phyloP scores from a whole-genome alignment of 2,329 filamentous ascomycete genomes.

The Purpureocillium takamizusanense region DNA sequence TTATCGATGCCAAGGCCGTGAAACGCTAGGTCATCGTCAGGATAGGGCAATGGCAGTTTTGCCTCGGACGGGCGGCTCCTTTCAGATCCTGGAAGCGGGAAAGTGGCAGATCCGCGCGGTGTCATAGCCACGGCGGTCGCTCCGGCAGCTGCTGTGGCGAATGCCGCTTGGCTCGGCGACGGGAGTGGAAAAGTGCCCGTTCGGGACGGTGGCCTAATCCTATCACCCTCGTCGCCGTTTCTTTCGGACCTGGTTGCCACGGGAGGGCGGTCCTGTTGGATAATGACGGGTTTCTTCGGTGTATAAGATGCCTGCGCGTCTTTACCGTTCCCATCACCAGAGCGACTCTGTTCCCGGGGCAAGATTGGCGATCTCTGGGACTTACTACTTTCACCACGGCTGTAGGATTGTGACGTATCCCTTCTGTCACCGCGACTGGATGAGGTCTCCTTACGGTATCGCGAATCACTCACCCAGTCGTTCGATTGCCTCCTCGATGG shows the following conservation, averaged over 20 bases:
- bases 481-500: constrained; percentile 19
- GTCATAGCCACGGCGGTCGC: constrained; percentile 5
- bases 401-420: constrained; percentile 20
- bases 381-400: constrained; percentile 13
- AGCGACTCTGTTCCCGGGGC: constrained; percentile 22
- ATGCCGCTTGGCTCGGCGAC: constrained; percentile 15
- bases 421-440: constrained; percentile 17
- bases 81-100: constrained; percentile 16
- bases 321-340: constrained; percentile 28
- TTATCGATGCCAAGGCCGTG: constrained; percentile 13
- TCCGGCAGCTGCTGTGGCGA: constrained; percentile 4
- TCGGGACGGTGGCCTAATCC: constrained; percentile 23
- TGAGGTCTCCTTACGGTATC: constrained; percentile 15
- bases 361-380: constrained; percentile 9
- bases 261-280: constrained; percentile 23
- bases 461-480: constrained; percentile 19
- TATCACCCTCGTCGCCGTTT: constrained; percentile 9
- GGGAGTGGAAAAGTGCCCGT: constrained; percentile 23
- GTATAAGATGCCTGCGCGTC: constrained; percentile 17
- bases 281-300: constrained; percentile 23
- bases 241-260: constrained; percentile 13
- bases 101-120: constrained; percentile 20
- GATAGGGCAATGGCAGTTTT: constrained; percentile 24
- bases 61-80: constrained; percentile 11
- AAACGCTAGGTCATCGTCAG: constrained; percentile 22